A percentile compares a stretch with the other conserved stretches of the same genome.
Conservation (phyloP, 129 eudicot genomes). For the Chrysanthemum seticuspe region DNA sequence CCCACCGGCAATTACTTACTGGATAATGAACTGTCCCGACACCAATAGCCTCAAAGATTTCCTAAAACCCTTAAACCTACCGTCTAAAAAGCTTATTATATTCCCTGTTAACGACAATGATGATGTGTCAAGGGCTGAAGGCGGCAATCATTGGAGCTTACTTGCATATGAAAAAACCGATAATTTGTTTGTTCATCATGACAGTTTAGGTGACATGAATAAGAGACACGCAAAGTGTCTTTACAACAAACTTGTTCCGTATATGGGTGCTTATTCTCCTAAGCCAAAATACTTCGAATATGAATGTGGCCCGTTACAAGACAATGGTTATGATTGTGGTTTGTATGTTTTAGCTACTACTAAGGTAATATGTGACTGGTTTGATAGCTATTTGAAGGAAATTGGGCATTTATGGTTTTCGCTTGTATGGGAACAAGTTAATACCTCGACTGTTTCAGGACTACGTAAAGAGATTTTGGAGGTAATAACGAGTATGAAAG, state of each 20-base stretch:
- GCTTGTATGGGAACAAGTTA: constrained; percentile 43
- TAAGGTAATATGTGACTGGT: constrained; percentile 63
- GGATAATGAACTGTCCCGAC: constrained; percentile 76
- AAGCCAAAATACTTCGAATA: constrained; percentile 39
- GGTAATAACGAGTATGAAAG: constrained; percentile 44
- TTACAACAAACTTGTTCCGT: constrained; percentile 39
- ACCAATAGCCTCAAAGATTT: constrained; percentile 51
- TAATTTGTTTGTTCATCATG: constrained; percentile 78
- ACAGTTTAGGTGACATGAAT: constrained; percentile 53
- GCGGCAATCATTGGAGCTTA: constrained; percentile 90
- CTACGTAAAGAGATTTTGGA: constrained; percentile 51
- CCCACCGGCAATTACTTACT: constrained; percentile 79
- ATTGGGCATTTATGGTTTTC: constrained; percentile 57
- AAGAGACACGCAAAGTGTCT: constrained; percentile 42
- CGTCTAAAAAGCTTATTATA: constrained; percentile 46
- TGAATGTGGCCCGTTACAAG: constrained; percentile 51
- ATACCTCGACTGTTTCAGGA: constrained; percentile 35
- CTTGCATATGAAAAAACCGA: constrained; percentile 55
- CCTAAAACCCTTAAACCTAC: constrained; percentile 56
- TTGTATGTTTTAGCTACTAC: constrained; percentile 76
- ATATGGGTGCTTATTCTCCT: constrained; percentile 18
- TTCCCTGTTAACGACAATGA: constrained; percentile 72
- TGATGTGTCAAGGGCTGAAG: constrained; percentile 52
- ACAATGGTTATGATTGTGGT: constrained; percentile 80
- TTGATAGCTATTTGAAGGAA: constrained; percentile 21